Evolutionary conservation across 1,284 basidiomycete genomes (phyloP).

Genomic region (Trichosporon ovoides): DNA sequence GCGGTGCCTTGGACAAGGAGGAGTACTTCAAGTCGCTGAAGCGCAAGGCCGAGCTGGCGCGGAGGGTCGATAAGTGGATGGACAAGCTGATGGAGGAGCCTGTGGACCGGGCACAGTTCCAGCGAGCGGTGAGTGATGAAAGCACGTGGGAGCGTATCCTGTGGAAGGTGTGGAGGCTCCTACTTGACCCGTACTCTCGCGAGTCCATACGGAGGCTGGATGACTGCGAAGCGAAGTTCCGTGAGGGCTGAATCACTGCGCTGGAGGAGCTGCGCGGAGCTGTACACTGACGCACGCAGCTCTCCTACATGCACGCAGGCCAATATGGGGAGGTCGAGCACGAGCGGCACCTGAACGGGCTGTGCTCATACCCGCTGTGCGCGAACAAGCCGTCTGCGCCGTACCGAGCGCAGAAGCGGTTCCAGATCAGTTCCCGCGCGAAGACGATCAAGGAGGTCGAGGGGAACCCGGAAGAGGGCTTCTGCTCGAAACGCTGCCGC

Average conservation of each 20-base stretch:
- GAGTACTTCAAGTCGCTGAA: conserved; percentile 10
- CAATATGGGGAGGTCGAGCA: conserved; percentile 35
- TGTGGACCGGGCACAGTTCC: conserved; percentile 9
- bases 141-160: not conserved
- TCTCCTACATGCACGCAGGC: conserved; percentile 21
- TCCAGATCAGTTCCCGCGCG: conserved; percentile 23
- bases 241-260: no score
- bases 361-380: conserved; percentile 40
- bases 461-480: conserved; percentile 39
- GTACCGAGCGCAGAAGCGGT: conserved; percentile 26
- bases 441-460: conserved; percentile 30
- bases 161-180: no score
- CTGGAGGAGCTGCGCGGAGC: no score
- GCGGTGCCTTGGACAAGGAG: conserved; percentile 9
- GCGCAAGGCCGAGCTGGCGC: conserved; percentile 8
- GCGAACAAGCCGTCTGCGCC: conserved; percentile 25
- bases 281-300: conserved; percentile 14
- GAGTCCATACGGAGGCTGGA: no score
- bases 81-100: conserved; percentile 22
- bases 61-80: conserved; percentile 19
- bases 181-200: no score
- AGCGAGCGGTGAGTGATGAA: conserved; percentile 12
- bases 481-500: conserved; percentile 28
- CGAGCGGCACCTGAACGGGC: conserved; percentile 38
- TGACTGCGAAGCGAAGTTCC: no score